phyloP scores from a whole-genome alignment of 441 rosid genomes.

The Populus hybrid region DNA sequence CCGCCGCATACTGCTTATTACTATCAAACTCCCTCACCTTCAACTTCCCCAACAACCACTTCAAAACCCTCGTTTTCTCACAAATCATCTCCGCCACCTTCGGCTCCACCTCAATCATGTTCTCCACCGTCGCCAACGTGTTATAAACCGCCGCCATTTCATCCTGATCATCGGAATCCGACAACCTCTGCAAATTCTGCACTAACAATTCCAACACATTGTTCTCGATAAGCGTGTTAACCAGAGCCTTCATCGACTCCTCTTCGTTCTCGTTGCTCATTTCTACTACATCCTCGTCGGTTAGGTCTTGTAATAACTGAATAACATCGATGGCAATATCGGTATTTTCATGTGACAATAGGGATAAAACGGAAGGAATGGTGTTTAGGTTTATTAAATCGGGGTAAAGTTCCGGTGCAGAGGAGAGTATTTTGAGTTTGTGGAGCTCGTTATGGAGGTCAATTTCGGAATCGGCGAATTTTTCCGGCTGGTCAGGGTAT shows the following conservation, averaged over 20 bases:
- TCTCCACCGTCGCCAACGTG: constrained; percentile 85
- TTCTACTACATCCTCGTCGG: constrained; percentile 76
- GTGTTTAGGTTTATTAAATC: constrained; percentile 73
- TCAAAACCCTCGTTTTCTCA: constrained; percentile 75
- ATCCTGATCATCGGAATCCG: constrained; percentile 82
- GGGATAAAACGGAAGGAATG: constrained; percentile 74
- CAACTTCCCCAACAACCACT: constrained; percentile 81
- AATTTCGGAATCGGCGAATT: constrained; percentile 88
- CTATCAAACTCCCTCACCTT: constrained; percentile 86
- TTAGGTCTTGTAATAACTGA: constrained; percentile 81
- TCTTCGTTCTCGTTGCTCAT: constrained; percentile 62
- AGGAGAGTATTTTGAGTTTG: constrained; percentile 88
- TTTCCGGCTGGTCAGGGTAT: constrained; percentile 85
- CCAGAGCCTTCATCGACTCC: constrained; percentile 71
- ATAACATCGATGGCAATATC: constrained; percentile 94
- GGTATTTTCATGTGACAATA: constrained; percentile 77
- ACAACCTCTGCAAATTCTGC: constrained; percentile 80
- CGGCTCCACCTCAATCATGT: constrained; percentile 92
- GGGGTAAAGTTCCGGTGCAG: constrained; percentile 94
- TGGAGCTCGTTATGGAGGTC: constrained; percentile 91
- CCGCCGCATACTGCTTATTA: constrained; percentile 90
- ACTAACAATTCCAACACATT: constrained; percentile 88
- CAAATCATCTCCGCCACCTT: constrained; percentile 88
- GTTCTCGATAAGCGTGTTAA: constrained; percentile 74
- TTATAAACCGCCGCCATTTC: constrained; percentile 79